These are phyloP conservation scores for Rhytidhysteron rufulum DNA, from an alignment of 2,329 filamentous ascomycete species.

Conservation along the genomic window DNA sequence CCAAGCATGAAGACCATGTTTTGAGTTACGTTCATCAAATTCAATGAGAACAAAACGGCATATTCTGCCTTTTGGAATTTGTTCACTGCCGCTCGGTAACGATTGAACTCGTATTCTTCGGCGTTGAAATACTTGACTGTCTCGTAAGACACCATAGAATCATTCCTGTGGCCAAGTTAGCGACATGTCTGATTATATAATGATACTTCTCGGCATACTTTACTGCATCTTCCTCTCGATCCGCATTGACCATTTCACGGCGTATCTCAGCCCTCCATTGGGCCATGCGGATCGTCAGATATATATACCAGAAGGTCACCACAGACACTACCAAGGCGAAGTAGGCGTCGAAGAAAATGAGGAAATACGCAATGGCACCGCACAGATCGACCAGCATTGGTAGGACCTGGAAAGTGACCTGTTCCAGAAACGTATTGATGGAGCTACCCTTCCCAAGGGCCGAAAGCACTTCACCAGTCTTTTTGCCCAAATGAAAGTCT, in stretches of 20 bases:
- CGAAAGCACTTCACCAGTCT: constrained; percentile 92
- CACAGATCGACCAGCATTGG: constrained; percentile 91
- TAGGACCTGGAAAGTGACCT: constrained; percentile 91
- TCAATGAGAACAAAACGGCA: constrained; percentile 53
- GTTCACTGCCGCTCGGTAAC: constrained; percentile 54
- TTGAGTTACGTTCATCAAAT: constrained; percentile 59
- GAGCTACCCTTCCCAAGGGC: constrained; percentile 93
- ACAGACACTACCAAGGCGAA: constrained; percentile 87
- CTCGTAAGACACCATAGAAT: constrained; percentile 98
- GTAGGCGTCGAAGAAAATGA: constrained; percentile 75
- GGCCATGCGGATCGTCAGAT: constrained; percentile 93
- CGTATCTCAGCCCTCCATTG: constrained; percentile 88
- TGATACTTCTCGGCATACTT: constrained; percentile 53
- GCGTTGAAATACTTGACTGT: constrained; percentile 65
- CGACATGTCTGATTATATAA: background rate
- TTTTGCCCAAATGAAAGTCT: constrained; percentile 94
- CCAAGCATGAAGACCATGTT: constrained; percentile 62
- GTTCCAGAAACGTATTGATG: constrained; percentile 94
- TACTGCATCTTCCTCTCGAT: constrained; percentile 91
- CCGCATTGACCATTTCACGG: constrained; percentile 90
- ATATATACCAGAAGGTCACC: constrained; percentile 93
- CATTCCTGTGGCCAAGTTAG: constrained; percentile 58
- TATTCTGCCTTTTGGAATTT: constrained; percentile 58
- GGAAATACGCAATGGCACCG: constrained; percentile 79
- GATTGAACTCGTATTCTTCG: constrained; percentile 55